These are phyloP conservation scores for Deinandra increscens DNA, from an alignment of 129 eudicot species.

Conservation along the genomic window DNA sequence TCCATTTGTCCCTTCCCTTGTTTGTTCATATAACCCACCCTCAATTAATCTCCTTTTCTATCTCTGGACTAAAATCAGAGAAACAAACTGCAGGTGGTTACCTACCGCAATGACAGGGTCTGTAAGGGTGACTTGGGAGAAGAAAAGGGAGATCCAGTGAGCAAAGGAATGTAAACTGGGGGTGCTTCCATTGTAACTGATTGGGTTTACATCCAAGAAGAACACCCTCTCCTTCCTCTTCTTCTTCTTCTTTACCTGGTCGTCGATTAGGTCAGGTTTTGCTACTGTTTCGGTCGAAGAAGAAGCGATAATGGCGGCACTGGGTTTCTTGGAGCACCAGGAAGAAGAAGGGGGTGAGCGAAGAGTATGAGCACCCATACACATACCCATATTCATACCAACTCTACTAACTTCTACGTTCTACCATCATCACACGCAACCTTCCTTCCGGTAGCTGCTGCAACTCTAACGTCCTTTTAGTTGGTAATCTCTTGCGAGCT, in stretches of 20 bases:
- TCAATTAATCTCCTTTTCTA: too few relatives aligned
- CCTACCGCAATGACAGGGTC: slow-evolving; percentile 94
- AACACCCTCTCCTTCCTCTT: slow-evolving; percentile 55
- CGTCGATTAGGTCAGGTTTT: slow-evolving; percentile 6
- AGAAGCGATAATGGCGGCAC: background rate
- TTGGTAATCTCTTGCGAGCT: background rate
- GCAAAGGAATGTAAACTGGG: slow-evolving; percentile 76
- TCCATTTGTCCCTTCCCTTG: too few relatives aligned
- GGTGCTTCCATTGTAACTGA: slow-evolving; percentile 67
- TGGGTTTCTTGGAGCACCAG: background rate
- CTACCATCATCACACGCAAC: slow-evolving; percentile 1
- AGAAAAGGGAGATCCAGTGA: slow-evolving; percentile 86
- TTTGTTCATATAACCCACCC: too few relatives aligned
- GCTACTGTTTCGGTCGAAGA: slow-evolving; percentile 32
- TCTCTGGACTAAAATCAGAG: too few relatives aligned
- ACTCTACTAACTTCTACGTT: background rate
- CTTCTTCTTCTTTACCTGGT: slow-evolving; percentile 8
- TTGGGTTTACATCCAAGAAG: slow-evolving; percentile 85
- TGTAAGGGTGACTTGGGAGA: slow-evolving; percentile 64
- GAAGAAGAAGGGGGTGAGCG: background rate
- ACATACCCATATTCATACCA: background rate
- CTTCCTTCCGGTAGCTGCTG: background rate
- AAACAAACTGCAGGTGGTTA: slow-evolving; percentile 25
- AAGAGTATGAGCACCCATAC: background rate
- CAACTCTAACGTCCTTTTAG: background rate